Conservation (phyloP, 108 stramenopile genomes). For the Epipyxis sp. region DNA sequence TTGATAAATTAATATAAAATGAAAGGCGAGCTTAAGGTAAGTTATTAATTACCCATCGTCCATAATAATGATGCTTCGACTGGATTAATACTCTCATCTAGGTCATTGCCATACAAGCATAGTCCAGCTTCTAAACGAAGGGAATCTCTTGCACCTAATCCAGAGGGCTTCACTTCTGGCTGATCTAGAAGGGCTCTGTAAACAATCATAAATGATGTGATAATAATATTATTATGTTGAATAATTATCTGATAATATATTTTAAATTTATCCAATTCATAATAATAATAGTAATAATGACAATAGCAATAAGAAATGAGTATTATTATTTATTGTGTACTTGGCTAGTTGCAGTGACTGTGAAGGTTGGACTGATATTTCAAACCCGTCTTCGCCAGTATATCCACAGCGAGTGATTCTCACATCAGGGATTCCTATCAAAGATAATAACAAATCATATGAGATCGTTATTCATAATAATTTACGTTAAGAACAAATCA, state of each 20-base stretch:
- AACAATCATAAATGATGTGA: neutral
- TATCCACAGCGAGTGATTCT: constrained; percentile 98
- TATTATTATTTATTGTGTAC: too few species aligned
- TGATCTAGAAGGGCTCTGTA: constrained; percentile 37
- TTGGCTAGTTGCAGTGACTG: constrained; percentile 40
- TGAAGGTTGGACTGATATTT: constrained; percentile 74
- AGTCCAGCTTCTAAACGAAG: constrained; percentile 96
- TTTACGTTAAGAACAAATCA: too few species aligned
- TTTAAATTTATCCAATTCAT: too few species aligned
- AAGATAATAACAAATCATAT: too few species aligned
- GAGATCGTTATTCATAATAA: too few species aligned
- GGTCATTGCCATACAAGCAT: constrained; percentile 96
- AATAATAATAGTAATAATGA: too few species aligned
- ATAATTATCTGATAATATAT: too few species aligned
- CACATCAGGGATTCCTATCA: constrained; percentile 70
- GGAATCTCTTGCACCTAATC: constrained; percentile 95
- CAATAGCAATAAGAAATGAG: constrained; percentile 11
- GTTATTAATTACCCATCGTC: too few species aligned
- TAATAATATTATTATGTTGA: too few species aligned
- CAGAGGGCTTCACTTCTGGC: constrained; percentile 75
- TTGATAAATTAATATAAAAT: too few species aligned
- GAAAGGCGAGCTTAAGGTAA: too few species aligned
- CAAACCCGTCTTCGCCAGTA: constrained; percentile 99
- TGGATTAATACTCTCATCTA: constrained; percentile 86
- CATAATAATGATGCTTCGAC: constrained; percentile 82